phyloP scores from a whole-genome alignment of 2,329 filamentous ascomycete species.

The Phialophora expanda region DNA sequence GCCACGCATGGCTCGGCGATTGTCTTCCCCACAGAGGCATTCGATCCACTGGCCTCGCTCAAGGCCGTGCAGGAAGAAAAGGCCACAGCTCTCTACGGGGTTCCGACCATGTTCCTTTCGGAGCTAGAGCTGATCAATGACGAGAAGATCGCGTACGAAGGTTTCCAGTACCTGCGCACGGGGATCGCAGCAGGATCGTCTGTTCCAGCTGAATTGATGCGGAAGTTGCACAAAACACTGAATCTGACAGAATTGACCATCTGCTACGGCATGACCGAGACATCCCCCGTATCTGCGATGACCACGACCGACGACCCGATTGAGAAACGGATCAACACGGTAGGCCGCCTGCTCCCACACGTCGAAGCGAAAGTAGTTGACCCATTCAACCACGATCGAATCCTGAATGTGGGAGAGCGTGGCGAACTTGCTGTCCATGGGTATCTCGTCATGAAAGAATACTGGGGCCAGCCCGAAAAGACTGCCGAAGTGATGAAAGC shows the following conservation, averaged over 20 bases:
- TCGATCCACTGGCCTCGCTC: constrained; percentile 77
- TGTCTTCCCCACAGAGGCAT: constrained; percentile 84
- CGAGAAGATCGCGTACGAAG: constrained; percentile 53
- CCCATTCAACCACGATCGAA: constrained; percentile 66
- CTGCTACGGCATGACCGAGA: constrained; percentile 97
- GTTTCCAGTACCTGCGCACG: constrained; percentile 74
- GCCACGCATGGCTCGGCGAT: constrained; percentile 80
- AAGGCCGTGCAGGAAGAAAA: constrained; percentile 66
- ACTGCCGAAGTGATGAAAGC: constrained; percentile 70
- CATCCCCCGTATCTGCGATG: constrained; percentile 73
- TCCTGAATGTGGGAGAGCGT: constrained; percentile 67
- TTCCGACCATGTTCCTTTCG: constrained; percentile 93
- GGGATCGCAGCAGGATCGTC: constrained; percentile 88
- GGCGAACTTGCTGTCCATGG: constrained; percentile 85
- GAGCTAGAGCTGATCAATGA: constrained; percentile 76
- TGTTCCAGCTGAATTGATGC: constrained; percentile 72
- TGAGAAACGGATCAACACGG: constrained; percentile 72
- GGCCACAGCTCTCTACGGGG: constrained; percentile 78
- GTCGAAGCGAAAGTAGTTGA: constrained; percentile 79
- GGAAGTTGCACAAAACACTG: constrained; percentile 71
- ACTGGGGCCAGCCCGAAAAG: constrained; percentile 74
- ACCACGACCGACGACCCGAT: constrained; percentile 77
- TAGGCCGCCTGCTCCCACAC: constrained; percentile 84
- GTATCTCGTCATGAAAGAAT: constrained; percentile 89
- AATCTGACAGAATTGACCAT: constrained; percentile 85